A percentile compares a stretch with the other conserved stretches of the same genome.
phyloP scores from a whole-genome alignment of 805 yeast genomes.

The Candida railenensis region DNA sequence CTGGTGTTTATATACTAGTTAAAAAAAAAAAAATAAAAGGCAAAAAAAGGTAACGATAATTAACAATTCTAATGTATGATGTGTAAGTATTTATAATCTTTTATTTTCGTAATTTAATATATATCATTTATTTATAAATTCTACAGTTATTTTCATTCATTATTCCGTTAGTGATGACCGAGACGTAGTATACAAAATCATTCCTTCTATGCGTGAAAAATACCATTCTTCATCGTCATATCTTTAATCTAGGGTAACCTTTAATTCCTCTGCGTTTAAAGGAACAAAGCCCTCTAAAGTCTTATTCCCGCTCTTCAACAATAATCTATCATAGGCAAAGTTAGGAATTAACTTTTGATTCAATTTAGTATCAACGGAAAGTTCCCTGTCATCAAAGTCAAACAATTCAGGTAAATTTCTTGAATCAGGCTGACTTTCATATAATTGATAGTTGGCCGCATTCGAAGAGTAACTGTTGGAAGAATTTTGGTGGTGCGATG shows the following conservation, averaged over 20 bases:
- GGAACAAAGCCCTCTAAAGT: conserved; percentile 41
- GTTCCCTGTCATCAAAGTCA: conserved; percentile 52
- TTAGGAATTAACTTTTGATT: conserved; percentile 43
- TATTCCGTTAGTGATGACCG: not conserved
- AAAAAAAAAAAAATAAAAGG: too few species aligned
- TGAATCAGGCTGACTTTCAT: conserved; percentile 38
- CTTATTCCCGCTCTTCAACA: conserved; percentile 21
- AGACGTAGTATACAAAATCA: not conserved
- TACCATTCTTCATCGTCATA: too few species aligned
- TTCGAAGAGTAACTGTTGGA: conserved; percentile 23
- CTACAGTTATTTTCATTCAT: not conserved
- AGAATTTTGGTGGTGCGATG: conserved; percentile 10
- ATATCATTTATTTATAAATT: not conserved
- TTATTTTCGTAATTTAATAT: not conserved
- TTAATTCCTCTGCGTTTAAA: conserved; percentile 32
- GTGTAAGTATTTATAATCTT: too few species aligned
- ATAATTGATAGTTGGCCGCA: conserved; percentile 43
- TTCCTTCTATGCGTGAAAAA: too few species aligned
- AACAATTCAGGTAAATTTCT: conserved; percentile 48
- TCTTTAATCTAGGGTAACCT: conserved; percentile 32
- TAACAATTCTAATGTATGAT: too few species aligned
- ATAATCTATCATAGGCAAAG: conserved; percentile 29
- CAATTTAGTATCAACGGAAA: conserved; percentile 43
- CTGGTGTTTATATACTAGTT: not conserved
- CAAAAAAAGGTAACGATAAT: too few species aligned